phyloP scores from a whole-genome alignment of 179 eudicot species.

The Heliamphora pulchella region DNA sequence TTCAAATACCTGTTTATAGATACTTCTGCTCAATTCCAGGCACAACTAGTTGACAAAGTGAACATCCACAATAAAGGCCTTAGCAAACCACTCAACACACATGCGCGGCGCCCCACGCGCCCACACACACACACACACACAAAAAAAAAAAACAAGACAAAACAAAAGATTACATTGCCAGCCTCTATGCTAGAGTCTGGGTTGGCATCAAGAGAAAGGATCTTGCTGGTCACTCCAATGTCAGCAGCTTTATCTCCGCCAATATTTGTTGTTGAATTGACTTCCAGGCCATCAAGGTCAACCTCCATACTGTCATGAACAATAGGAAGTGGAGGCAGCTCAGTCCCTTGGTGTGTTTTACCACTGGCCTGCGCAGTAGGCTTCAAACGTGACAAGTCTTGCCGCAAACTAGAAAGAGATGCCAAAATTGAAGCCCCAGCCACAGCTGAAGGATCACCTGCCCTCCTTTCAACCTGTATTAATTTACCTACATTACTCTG shows the following conservation, averaged over 20 bases:
- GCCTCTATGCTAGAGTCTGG: constrained; percentile 47
- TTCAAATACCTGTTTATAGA: constrained; percentile 41
- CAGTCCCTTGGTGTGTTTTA: constrained; percentile 47
- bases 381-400: constrained; percentile 54
- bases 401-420: constrained; percentile 63
- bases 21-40: constrained; percentile 10
- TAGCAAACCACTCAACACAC: constrained; percentile 14
- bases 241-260: constrained; percentile 54
- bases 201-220: constrained; percentile 42
- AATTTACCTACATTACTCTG: constrained; percentile 48
- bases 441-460: constrained; percentile 80
- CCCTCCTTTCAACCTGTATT: constrained; percentile 49
- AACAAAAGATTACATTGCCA: constrained; percentile 39
- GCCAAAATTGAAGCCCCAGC: constrained; percentile 90
- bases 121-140: too few relatives aligned
- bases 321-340: constrained; percentile 53
- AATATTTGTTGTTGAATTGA: constrained; percentile 53
- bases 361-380: constrained; percentile 45
- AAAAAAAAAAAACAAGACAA: neutral
- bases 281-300: constrained; percentile 68
- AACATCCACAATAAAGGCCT: constrained; percentile 12
- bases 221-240: constrained; percentile 44
- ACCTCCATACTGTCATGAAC: constrained; percentile 59
- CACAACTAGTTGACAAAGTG: neutral
- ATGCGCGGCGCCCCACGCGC: too few relatives aligned